Conservation (phyloP, 371 early-diverging fungal genomes). For the Mortierella sp. region DNA sequence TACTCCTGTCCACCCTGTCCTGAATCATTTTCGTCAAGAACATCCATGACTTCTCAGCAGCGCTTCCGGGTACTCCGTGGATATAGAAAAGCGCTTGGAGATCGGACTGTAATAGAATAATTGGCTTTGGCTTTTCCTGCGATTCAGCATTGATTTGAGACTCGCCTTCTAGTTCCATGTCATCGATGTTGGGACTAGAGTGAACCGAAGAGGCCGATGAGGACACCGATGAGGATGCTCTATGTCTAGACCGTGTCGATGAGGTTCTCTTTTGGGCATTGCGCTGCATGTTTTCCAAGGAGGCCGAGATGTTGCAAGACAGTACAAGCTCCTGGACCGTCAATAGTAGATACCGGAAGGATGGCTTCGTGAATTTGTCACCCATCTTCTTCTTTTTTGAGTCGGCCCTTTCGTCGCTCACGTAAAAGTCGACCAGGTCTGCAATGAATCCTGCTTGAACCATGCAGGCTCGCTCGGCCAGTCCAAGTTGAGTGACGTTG, state of each 20-base stretch:
- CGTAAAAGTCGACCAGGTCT: constrained; percentile 53
- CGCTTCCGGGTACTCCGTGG: constrained; percentile 2
- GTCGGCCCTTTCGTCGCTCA: constrained; percentile 45
- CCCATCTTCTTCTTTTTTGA: constrained; percentile 56
- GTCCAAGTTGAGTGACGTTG: constrained; percentile 67
- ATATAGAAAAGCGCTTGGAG: constrained; percentile 26
- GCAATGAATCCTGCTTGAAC: constrained; percentile 41
- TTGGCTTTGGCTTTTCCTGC: neutral
- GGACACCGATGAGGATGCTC: constrained; percentile 12
- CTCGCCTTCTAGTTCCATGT: constrained; percentile 4
- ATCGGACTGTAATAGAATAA: constrained; percentile 25
- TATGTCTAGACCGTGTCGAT: neutral
- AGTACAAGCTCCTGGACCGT: constrained; percentile 42
- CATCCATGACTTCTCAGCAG: constrained; percentile 17
- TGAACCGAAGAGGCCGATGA: constrained; percentile 34
- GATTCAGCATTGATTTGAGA: neutral
- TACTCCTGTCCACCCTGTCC: constrained; percentile 31
- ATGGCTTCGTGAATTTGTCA: constrained; percentile 56
- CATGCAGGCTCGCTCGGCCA: constrained; percentile 58
- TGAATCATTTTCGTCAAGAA: constrained; percentile 39
- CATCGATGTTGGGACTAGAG: constrained; percentile 38
- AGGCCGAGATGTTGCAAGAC: constrained; percentile 35
- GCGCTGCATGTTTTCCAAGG: constrained; percentile 8
- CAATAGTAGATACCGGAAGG: constrained; percentile 49
- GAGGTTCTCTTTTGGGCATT: constrained; percentile 2